phyloP scores from a whole-genome alignment of 257 asterid genomes.

The Fraxinus anomala region DNA sequence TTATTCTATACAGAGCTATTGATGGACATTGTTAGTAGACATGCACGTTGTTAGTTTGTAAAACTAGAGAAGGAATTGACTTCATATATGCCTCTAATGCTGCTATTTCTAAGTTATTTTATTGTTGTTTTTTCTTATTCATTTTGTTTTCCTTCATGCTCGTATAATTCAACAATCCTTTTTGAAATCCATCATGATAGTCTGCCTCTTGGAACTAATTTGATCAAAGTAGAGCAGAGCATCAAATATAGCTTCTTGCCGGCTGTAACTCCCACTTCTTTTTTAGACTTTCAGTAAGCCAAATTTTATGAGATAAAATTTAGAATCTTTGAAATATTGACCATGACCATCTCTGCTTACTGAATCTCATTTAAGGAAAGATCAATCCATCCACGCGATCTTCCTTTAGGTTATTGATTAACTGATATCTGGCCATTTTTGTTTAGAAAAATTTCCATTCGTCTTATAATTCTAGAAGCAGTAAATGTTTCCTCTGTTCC shows the following conservation, averaged over 20 bases:
- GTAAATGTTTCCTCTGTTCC: background rate
- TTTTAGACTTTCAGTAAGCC: background rate
- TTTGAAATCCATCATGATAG: background rate
- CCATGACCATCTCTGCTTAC: background rate
- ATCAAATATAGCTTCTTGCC: background rate
- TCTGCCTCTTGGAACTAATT: background rate
- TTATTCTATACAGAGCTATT: background rate
- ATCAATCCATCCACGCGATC: background rate
- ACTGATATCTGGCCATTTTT: background rate
- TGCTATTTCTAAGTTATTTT: background rate
- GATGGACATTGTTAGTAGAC: background rate
- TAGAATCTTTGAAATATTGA: background rate
- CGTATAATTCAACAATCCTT: background rate
- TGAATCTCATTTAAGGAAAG: background rate
- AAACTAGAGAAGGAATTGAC: constrained; percentile 1
- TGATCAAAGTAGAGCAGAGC: background rate
- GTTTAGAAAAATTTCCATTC: background rate
- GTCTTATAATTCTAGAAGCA: background rate
- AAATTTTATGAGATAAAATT: background rate
- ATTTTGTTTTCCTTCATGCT: background rate
- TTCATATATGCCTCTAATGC: background rate
- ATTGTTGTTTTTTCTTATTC: background rate
- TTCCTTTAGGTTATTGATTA: background rate
- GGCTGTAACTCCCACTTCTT: background rate
- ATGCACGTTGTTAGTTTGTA: background rate